Evolutionary conservation across 139 green algal genomes (phyloP).

Genomic region (Picochlorum sp.): DNA sequence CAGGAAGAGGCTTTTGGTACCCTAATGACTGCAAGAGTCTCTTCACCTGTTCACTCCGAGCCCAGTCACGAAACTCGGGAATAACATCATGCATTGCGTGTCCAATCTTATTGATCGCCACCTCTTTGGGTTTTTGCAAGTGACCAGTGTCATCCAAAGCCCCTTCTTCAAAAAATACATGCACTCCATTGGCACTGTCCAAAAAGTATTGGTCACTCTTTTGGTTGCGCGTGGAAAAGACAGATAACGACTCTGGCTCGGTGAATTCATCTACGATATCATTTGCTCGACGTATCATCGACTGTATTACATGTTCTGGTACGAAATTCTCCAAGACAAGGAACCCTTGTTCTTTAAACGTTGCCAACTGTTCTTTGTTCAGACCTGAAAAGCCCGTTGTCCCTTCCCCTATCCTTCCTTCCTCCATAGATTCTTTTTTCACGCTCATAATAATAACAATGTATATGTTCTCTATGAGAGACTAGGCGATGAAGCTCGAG

Average conservation of each 20-base stretch:
- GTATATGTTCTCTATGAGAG: too few relatives aligned
- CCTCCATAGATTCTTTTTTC: too few relatives aligned
- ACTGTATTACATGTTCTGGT: constrained; percentile 24
- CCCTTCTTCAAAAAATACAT: constrained; percentile 75
- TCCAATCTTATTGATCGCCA: constrained; percentile 88
- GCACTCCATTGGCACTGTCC: constrained; percentile 47
- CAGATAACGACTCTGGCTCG: constrained; percentile 4
- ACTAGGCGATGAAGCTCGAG: too few relatives aligned
- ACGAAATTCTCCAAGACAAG: constrained; percentile 53
- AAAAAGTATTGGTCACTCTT: constrained; percentile 71
- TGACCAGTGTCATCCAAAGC: constrained; percentile 58
- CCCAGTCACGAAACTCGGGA: constrained; percentile 72
- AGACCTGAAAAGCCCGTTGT: not conserved
- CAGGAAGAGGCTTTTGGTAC: constrained; percentile 66
- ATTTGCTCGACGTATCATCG: constrained; percentile 26
- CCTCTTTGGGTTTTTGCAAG: constrained; percentile 43
- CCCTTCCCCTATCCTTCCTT: too few relatives aligned
- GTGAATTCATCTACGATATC: constrained; percentile 43
- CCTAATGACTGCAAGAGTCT: constrained; percentile 57
- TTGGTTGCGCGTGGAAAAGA: constrained; percentile 53
- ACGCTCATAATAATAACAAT: too few relatives aligned
- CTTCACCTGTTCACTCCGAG: constrained; percentile 48
- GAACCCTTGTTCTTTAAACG: constrained; percentile 38
- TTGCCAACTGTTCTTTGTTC: constrained; percentile 13
- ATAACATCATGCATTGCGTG: constrained; percentile 93